A percentile compares a stretch with the other conserved stretches of the same genome.
These are phyloP conservation scores for Cercis canadensis DNA, from an alignment of 306 rosid species.

Conservation along the genomic window DNA sequence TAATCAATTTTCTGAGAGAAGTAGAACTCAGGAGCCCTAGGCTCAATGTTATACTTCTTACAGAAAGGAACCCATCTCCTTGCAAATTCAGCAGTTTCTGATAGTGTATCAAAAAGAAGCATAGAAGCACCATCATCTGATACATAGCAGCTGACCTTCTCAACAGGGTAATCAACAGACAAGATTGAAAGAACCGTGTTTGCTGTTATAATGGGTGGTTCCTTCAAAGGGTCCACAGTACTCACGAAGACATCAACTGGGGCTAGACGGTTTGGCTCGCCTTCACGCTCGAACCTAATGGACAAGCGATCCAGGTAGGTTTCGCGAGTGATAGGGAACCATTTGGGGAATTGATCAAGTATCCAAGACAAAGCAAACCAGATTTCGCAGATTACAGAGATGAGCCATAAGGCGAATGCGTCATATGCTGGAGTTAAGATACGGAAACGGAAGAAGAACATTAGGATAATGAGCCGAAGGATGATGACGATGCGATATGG, in stretches of 20 bases:
- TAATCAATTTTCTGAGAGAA: conserved; percentile 68
- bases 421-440: conserved; percentile 63
- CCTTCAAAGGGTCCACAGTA: conserved; percentile 70
- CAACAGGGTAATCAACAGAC: conserved; percentile 64
- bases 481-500: conserved; percentile 57
- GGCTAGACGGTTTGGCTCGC: conserved; percentile 34
- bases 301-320: conserved; percentile 77
- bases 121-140: conserved; percentile 77
- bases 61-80: conserved; percentile 73
- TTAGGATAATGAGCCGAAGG: conserved; percentile 50
- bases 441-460: conserved; percentile 55
- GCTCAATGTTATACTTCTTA: conserved; percentile 59
- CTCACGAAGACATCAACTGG: conserved; percentile 66
- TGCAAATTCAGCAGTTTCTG: conserved; percentile 76
- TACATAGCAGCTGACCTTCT: conserved; percentile 60
- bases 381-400: conserved; percentile 85
- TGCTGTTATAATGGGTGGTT: conserved; percentile 71
- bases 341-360: conserved; percentile 87
- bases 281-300: conserved; percentile 72
- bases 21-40: conserved; percentile 68
- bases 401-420: conserved; percentile 80
- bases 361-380: conserved; percentile 98
- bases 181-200: conserved; percentile 68
- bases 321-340: conserved; percentile 75
- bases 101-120: conserved; percentile 61